These are phyloP conservation scores for Colletotrichum cuscutae DNA, from an alignment of 2,329 filamentous ascomycete species.

Conservation along the genomic window DNA sequence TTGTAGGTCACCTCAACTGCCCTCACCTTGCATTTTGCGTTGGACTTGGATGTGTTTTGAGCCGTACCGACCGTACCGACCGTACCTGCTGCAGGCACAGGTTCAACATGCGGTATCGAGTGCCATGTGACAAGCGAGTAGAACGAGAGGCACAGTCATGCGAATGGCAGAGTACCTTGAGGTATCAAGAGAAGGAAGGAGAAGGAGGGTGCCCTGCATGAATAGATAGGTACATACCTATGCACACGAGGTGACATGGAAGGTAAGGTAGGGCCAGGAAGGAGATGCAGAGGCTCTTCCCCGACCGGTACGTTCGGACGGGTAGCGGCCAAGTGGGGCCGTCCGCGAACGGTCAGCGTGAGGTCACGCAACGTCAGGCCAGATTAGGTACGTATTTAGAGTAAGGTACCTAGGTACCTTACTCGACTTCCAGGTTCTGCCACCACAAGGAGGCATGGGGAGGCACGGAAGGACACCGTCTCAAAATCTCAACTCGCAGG, in stretches of 20 bases:
- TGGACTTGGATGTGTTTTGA: background rate
- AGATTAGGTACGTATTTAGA: background rate
- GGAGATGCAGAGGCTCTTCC: background rate
- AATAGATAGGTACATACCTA: too few relatives aligned
- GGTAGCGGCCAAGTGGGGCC: slow-evolving; percentile 23
- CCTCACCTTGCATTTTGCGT: background rate
- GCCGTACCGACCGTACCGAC: background rate
- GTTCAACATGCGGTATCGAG: background rate
- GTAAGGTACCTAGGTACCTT: too few relatives aligned
- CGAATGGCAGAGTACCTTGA: too few relatives aligned
- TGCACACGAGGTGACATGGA: too few relatives aligned
- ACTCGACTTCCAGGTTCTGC: background rate
- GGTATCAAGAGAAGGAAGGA: background rate
- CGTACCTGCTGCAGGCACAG: background rate
- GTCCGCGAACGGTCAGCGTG: slow-evolving; percentile 2
- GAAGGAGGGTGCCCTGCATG: background rate
- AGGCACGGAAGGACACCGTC: background rate
- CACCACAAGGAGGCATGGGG: too few relatives aligned
- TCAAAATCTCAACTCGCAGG: background rate
- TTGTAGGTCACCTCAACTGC: background rate
- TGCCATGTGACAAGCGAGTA: background rate
- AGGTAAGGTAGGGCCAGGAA: background rate
- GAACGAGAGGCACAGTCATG: too few relatives aligned
- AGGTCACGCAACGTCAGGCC: slow-evolving; percentile 4
- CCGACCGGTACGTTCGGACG: slow-evolving; percentile 18